Percentiles rank a stretch among this genome's conserved stretches.
Conservation (phyloP, 2,329 filamentous ascomycete genomes). For the Davidsoniella neocaledoniae region DNA sequence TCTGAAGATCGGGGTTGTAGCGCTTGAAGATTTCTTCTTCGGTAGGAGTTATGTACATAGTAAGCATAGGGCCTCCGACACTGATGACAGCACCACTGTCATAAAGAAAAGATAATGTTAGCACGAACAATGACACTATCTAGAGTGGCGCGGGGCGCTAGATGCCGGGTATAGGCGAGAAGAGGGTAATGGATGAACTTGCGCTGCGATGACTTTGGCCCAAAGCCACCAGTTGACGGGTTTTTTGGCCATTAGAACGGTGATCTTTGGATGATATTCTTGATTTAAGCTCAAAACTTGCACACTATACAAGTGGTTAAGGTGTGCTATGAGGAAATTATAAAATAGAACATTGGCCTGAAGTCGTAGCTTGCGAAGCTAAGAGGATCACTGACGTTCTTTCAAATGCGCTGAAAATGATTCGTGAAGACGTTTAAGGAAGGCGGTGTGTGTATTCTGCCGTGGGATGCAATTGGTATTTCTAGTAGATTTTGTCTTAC, state of each 20-base stretch:
- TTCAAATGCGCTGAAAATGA: conserved; percentile 9
- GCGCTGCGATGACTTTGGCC: conserved; percentile 58
- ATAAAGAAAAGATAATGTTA: not conserved
- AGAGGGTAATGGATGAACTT: conserved; percentile 19
- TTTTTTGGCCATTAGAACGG: conserved; percentile 8
- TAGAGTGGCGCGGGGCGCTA: too few species aligned
- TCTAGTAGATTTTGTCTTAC: too few species aligned
- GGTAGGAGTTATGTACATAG: conserved; percentile 62
- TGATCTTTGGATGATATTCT: too few species aligned
- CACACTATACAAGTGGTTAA: not conserved
- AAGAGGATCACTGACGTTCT: not conserved
- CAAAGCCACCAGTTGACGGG: conserved; percentile 30
- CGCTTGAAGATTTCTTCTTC: conserved; percentile 84
- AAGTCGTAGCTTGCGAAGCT: not conserved
- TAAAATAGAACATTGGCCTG: not conserved
- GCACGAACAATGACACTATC: too few species aligned
- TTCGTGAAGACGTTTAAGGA: not conserved
- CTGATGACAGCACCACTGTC: conserved; percentile 52
- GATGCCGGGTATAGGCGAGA: not conserved
- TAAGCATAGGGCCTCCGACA: conserved; percentile 72
- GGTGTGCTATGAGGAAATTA: not conserved
- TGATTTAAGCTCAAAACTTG: not conserved
- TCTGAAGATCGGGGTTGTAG: conserved; percentile 92
- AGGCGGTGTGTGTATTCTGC: conserved; percentile 5
- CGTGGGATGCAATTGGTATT: not conserved